Evolutionary conservation across 2,329 filamentous ascomycete species (phyloP), one percentile per base, ranked within the genome.

Genomic region (Blumeriella jaapii): DNA sequence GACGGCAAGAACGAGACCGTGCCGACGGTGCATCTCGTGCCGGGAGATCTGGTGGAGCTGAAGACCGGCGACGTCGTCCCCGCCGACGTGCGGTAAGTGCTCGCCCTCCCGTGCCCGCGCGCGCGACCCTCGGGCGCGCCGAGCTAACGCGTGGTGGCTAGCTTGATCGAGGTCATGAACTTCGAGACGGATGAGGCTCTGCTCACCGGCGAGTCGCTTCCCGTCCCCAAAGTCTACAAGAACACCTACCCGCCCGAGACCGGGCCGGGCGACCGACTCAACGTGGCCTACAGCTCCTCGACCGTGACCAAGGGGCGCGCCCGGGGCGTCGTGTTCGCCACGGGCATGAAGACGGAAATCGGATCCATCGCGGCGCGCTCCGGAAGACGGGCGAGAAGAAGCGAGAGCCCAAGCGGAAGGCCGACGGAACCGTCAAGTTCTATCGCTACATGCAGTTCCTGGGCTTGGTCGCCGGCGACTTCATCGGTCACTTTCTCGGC

Each of bases 351-450:
- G 44, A 78, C 71, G 17, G 72, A 77, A 52, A 73, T 79, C 31
- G 74, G 74, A 23, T 69, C 70, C 24, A 82, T 82, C 41, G 77
- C 77, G 2, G 62, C 39, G 61, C 71, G 22, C 68, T 80, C 15
- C 68, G 69, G 29, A 64, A 67, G 14, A 65, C 64, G 34, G 63
- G 68, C 23, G 64, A 56, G 30, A 66, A 58, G 47, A 55, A 51
- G 18, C 60, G 66, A 5, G 56, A 54, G 0, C 63, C 68, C 20
- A 65, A 65, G 57, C 61, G 63, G 20, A 62, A 62, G n/a, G 59
- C 61, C 10, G 58, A 65, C 36, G 69, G 68, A 26, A 57, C 59
- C 37, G 63, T 64, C 5, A 63, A 64, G 44, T 63, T 67, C 32
- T 58, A 64, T 19, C 62, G 65, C 45, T 67, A 69, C 32, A 39